Evolutionary conservation across 495 filamentous ascomycete genomes (phyloP).

Genomic region (Diplogelasinospora grovesii): DNA sequence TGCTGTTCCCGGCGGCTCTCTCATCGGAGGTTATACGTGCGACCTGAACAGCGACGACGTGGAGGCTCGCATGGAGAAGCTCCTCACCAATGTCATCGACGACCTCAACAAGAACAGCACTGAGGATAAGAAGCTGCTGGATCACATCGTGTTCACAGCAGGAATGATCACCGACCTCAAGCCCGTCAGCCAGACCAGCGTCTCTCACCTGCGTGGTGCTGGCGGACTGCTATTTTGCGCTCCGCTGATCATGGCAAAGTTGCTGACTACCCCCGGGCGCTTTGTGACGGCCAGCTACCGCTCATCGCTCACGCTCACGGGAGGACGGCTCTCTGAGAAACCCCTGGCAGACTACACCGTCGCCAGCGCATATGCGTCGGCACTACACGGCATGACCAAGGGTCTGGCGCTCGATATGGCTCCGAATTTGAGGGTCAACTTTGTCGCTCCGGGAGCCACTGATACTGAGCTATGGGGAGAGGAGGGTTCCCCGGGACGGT

Average conservation of each 20-base stretch:
- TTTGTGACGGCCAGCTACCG: constrained; percentile 36
- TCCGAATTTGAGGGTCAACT: constrained; percentile 57
- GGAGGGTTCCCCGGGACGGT: too few species aligned
- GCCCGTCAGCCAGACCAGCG: constrained; percentile 34
- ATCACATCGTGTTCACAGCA: constrained; percentile 61
- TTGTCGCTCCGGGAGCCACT: constrained; percentile 49
- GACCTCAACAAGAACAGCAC: constrained; percentile 35
- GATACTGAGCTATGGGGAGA: constrained; percentile 41
- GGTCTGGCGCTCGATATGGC: constrained; percentile 51
- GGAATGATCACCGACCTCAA: constrained; percentile 29
- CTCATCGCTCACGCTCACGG: constrained; percentile 45
- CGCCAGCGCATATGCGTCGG: constrained; percentile 30
- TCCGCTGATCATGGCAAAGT: constrained; percentile 50
- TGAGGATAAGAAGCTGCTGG: constrained; percentile 26
- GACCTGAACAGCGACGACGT: constrained; percentile 35
- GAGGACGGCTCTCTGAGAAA: constrained; percentile 38
- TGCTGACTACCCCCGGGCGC: too few species aligned
- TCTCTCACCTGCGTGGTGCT: constrained; percentile 46
- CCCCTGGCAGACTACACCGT: constrained; percentile 44
- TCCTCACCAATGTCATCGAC: too few species aligned
- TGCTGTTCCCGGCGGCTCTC: constrained; percentile 18
- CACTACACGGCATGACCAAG: constrained; percentile 35
- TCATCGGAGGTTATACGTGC: constrained; percentile 45
- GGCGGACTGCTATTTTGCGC: too few species aligned
- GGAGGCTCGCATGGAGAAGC: too few species aligned